phyloP scores from a whole-genome alignment of 1,284 basidiomycete species.

The Porodaedalea pini region DNA sequence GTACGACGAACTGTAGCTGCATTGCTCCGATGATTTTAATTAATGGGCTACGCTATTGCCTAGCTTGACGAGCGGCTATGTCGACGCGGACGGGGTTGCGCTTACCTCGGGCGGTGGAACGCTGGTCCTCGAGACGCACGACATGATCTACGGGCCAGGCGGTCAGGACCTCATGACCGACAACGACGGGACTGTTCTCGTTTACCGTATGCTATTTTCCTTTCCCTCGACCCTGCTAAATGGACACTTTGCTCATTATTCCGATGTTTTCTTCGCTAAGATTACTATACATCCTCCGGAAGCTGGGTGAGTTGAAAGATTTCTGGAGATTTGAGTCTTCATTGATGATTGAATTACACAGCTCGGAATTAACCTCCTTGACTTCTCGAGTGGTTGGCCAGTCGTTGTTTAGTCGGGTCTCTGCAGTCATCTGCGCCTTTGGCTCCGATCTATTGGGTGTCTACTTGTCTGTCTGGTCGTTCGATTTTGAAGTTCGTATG shows the following conservation, averaged over 20 bases:
- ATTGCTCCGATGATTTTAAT: background rate
- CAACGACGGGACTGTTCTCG: conserved; percentile 36
- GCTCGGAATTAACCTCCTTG: conserved; percentile 47
- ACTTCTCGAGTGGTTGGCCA: conserved; percentile 36
- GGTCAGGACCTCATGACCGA: conserved; percentile 40
- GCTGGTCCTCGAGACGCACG: conserved; percentile 47
- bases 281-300: conserved; percentile 25
- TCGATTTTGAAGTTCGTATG: too few species aligned
- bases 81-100: conserved; percentile 45
- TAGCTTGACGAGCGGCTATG: conserved; percentile 43
- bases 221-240: conserved; percentile 23
- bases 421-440: too few species aligned
- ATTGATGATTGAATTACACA: conserved; percentile 22
- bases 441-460: too few species aligned
- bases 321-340: background rate
- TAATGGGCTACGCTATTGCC: background rate
- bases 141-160: conserved; percentile 44
- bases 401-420: conserved; percentile 23
- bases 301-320: conserved; percentile 33
- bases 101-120: conserved; percentile 52
- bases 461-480: too few species aligned
- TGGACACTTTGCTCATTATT: conserved; percentile 23
- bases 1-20: conserved; percentile 27
- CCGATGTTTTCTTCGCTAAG: background rate
- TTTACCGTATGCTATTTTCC: conserved; percentile 38